Percentiles rank a stretch among this genome's conserved stretches.
phyloP scores from a whole-genome alignment of 129 eudicot species.

The Ambrosia artemisiifolia region DNA sequence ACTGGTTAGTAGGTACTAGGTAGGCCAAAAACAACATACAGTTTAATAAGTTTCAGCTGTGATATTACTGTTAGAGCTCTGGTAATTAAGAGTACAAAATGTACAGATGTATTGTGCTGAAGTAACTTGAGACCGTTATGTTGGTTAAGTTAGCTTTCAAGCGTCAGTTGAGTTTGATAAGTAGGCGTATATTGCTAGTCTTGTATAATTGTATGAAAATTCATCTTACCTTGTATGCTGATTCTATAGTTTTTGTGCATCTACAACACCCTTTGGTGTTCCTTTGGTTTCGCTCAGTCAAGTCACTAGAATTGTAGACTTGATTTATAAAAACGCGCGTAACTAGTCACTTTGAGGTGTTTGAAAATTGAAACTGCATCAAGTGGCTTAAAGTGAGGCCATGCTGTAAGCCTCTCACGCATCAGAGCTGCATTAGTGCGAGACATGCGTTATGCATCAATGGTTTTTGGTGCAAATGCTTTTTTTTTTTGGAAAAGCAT shows the following conservation, averaged over 20 bases:
- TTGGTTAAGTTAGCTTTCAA: neutral
- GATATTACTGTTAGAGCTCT: neutral
- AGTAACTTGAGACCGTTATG: neutral
- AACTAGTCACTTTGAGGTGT: neutral
- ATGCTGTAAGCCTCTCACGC: neutral
- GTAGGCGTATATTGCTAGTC: neutral
- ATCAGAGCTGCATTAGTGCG: neutral
- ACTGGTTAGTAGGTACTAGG: too few species aligned
- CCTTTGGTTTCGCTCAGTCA: conserved; percentile 4
- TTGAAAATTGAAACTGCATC: neutral
- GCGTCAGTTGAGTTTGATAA: neutral
- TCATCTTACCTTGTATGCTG: neutral
- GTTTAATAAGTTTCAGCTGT: neutral
- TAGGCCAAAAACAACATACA: neutral
- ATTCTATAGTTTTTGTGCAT: neutral
- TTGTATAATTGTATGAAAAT: neutral
- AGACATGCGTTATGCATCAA: neutral
- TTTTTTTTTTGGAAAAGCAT: neutral
- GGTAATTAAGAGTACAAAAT: neutral
- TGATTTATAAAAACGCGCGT: neutral
- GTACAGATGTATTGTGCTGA: conserved; percentile 4
- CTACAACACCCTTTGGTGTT: neutral
- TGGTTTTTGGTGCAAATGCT: neutral
- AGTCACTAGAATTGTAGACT: neutral
- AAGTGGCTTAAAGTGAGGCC: neutral